A percentile compares a stretch with the other conserved stretches of the same genome.
Evolutionary conservation across 371 early-diverging fungal genomes (phyloP).

Genomic region (Cokeromyces recurvatus): DNA sequence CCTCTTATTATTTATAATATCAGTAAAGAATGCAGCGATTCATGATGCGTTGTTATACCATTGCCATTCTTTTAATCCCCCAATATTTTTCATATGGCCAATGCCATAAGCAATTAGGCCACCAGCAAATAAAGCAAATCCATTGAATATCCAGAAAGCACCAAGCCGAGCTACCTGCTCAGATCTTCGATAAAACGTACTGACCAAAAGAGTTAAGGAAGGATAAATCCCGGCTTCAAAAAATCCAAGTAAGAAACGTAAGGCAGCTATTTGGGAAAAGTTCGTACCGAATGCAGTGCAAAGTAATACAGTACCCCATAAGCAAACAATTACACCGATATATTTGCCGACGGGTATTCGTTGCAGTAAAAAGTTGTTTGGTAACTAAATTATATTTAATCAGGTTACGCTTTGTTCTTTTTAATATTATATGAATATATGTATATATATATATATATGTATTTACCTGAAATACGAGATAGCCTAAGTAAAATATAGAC

Average conservation of each 20-base stretch:
- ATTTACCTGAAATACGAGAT: constrained; percentile 29
- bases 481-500: constrained; percentile 26
- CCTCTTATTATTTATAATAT: too few species aligned
- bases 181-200: constrained; percentile 28
- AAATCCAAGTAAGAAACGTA: constrained; percentile 26
- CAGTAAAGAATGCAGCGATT: too few species aligned
- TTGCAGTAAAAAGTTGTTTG: constrained; percentile 35
- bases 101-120: constrained; percentile 28
- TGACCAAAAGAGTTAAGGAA: constrained; percentile 25
- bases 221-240: constrained; percentile 29
- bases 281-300: constrained; percentile 22
- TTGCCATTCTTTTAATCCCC: constrained; percentile 29
- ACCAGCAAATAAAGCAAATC: constrained; percentile 17
- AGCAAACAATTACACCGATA: constrained; percentile 24
- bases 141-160: constrained; percentile 29
- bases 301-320: constrained; percentile 25
- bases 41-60: too few species aligned
- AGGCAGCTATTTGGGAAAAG: constrained; percentile 25
- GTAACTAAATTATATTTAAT: constrained; percentile 15
- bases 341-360: constrained; percentile 25
- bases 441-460: neutral
- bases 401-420: too few species aligned
- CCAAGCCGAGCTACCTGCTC: constrained; percentile 28
- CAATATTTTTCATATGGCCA: constrained; percentile 19
- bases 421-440: too few species aligned